Percentiles rank a stretch among this genome's conserved stretches.
Conservation (phyloP, 1,284 basidiomycete genomes). For the Kalmanozyma brasiliensis region DNA sequence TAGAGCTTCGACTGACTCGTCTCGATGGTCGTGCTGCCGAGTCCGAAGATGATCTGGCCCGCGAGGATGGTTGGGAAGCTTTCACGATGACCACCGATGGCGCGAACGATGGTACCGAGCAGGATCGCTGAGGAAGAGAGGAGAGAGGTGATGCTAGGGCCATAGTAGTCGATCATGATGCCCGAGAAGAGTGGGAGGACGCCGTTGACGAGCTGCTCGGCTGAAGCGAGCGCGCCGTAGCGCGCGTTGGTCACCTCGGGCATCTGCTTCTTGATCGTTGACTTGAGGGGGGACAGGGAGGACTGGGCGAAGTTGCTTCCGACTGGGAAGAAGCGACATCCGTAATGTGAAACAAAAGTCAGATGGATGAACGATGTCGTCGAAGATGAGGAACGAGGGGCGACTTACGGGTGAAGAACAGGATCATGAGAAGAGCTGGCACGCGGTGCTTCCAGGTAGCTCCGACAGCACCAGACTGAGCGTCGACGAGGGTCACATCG, state of each 20-base stretch:
- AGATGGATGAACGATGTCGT: no score
- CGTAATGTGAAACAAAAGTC: no score
- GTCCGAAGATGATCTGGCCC: conserved; percentile 60
- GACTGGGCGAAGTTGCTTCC: conserved; percentile 52
- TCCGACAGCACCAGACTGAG: conserved; percentile 24
- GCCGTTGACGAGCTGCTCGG: conserved; percentile 69
- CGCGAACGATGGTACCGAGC: conserved; percentile 65
- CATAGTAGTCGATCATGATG: conserved; percentile 70
- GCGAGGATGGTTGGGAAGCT: conserved; percentile 51
- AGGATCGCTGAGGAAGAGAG: conserved; percentile 64
- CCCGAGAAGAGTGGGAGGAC: conserved; percentile 70
- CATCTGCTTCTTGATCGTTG: conserved; percentile 63
- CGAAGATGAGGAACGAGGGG: no score
- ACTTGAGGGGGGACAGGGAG: conserved; percentile 67
- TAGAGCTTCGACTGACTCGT: conserved; percentile 64
- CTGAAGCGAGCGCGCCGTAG: conserved; percentile 70
- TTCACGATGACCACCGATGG: conserved; percentile 42
- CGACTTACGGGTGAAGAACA: conserved; percentile 25
- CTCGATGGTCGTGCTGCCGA: conserved; percentile 65
- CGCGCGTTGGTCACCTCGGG: conserved; percentile 73
- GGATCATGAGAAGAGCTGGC: conserved; percentile 29
- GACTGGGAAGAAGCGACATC: neutral
- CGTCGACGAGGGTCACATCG: conserved; percentile 6
- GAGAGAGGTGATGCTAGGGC: conserved; percentile 52
- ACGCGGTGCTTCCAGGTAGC: conserved; percentile 36